These are phyloP conservation scores for Tephrocybe sp. DNA, from an alignment of 768 basidiomycete species.

Conservation along the genomic window DNA sequence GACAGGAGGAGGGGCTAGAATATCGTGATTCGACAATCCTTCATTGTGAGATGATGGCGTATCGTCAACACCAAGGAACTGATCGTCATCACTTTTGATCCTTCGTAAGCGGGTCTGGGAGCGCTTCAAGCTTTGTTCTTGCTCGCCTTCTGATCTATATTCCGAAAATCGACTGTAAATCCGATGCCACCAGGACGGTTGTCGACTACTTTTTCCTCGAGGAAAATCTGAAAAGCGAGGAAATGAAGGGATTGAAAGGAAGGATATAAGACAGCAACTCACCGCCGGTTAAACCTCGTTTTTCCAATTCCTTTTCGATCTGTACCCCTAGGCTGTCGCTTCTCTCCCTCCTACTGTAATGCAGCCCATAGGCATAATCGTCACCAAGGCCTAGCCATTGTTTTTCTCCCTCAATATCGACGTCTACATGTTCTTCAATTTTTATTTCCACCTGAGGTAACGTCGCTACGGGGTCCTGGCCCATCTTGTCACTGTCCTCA, in stretches of 20 bases:
- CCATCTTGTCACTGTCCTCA: slow-evolving; percentile 13
- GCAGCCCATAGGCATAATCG: slow-evolving; percentile 44
- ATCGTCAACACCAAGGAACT: slow-evolving; percentile 28
- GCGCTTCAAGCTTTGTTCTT: slow-evolving; percentile 11
- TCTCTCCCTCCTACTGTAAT: slow-evolving; percentile 38
- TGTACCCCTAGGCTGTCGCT: slow-evolving; percentile 54
- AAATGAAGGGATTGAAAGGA: not conserved
- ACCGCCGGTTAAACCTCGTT: slow-evolving; percentile 44
- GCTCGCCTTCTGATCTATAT: slow-evolving; percentile 27
- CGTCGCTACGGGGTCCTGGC: slow-evolving; percentile 13
- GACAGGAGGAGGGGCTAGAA: slow-evolving; percentile 18
- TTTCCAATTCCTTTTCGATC: slow-evolving; percentile 53
- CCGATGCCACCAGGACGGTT: slow-evolving; percentile 58
- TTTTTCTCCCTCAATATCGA: slow-evolving; percentile 43
- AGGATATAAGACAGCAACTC: slow-evolving; percentile 8
- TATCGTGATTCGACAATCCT: slow-evolving; percentile 2
- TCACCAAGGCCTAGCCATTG: slow-evolving; percentile 55
- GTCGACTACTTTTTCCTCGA: slow-evolving; percentile 19
- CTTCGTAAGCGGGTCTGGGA: not conserved
- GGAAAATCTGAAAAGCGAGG: not conserved
- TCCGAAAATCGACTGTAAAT: slow-evolving; percentile 54
- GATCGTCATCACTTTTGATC: slow-evolving; percentile 7
- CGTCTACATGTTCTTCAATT: slow-evolving; percentile 39
- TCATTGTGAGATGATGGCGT: slow-evolving; percentile 12
- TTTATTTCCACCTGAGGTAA: slow-evolving; percentile 36